These are phyloP conservation scores for Fragaria ananassa DNA, from an alignment of 306 rosid species.

Conservation along the genomic window DNA sequence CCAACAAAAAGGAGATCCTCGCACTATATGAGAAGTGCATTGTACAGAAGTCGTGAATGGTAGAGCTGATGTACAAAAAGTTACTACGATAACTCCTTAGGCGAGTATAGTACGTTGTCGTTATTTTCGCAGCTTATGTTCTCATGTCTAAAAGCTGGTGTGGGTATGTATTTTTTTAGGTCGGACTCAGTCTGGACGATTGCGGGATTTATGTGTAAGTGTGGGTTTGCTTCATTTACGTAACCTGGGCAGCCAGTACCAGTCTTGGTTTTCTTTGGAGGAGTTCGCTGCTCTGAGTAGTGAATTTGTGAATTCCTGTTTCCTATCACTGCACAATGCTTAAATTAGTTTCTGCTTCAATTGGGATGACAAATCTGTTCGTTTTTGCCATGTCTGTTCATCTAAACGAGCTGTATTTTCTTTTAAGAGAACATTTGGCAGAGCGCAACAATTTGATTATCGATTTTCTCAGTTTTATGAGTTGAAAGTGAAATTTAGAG, in stretches of 20 bases:
- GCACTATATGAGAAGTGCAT: constrained; percentile 77
- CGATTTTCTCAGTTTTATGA: too few relatives aligned
- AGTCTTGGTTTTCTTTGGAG: neutral
- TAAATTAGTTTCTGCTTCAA: neutral
- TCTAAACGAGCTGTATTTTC: too few relatives aligned
- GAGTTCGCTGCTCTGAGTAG: neutral
- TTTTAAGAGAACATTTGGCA: too few relatives aligned
- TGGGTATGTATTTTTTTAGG: constrained; percentile 2
- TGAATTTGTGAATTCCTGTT: neutral
- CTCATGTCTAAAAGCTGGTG: neutral
- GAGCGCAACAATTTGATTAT: too few relatives aligned
- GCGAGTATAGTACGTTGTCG: neutral
- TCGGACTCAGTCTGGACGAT: neutral
- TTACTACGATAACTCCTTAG: constrained; percentile 5
- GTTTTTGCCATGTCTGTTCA: too few relatives aligned
- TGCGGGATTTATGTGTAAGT: neutral
- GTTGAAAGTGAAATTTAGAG: too few relatives aligned
- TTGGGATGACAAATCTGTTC: neutral
- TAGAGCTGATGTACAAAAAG: constrained; percentile 18
- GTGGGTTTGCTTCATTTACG: neutral
- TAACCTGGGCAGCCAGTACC: neutral
- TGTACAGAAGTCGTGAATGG: constrained; percentile 54
- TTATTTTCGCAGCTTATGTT: neutral
- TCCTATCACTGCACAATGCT: neutral
- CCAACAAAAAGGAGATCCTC: constrained; percentile 68